Evolutionary conservation across 2,329 filamentous ascomycete species (phyloP).

Genomic region (Reticulascus tulasneorum): DNA sequence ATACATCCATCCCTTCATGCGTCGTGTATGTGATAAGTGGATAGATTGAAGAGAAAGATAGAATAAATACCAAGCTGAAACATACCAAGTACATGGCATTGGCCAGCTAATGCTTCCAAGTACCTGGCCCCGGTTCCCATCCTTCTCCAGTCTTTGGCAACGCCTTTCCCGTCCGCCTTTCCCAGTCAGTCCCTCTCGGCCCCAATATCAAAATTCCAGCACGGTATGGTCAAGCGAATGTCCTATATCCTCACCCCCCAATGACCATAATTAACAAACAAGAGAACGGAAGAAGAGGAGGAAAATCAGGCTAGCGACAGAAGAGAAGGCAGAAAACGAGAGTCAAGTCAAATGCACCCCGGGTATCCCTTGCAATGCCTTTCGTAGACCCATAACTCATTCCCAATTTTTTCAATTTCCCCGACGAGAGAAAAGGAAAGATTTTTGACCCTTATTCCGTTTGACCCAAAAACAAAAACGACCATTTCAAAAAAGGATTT

Average conservation of each 20-base stretch:
- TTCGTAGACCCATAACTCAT: slow-evolving; percentile 9
- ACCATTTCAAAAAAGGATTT: no score
- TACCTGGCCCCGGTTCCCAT: slow-evolving; percentile 1
- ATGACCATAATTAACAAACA: slow-evolving; percentile 10
- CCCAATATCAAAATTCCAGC: background rate
- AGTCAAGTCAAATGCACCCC: slow-evolving; percentile 6
- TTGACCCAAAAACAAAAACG: no score
- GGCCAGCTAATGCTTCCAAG: slow-evolving; percentile 4
- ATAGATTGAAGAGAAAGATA: background rate
- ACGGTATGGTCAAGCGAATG: slow-evolving; percentile 11
- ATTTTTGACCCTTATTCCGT: no score
- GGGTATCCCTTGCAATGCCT: slow-evolving; percentile 14
- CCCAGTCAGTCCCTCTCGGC: background rate
- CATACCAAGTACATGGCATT: slow-evolving; percentile 6
- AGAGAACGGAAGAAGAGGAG: slow-evolving; percentile 8
- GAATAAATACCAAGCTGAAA: background rate
- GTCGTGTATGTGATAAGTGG: no score
- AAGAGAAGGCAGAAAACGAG: slow-evolving; percentile 16
- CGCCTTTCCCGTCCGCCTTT: background rate
- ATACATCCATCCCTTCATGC: background rate
- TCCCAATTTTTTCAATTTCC: no score
- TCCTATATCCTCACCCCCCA: slow-evolving; percentile 5
- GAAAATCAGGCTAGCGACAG: slow-evolving; percentile 3
- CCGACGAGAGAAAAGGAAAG: no score
- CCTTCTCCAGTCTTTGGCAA: background rate